Evolutionary conservation across 164 flowering plant genomes (phyloP), one percentile per base, ranked within the genome.

Genomic region (Akebia trifoliata): DNA sequence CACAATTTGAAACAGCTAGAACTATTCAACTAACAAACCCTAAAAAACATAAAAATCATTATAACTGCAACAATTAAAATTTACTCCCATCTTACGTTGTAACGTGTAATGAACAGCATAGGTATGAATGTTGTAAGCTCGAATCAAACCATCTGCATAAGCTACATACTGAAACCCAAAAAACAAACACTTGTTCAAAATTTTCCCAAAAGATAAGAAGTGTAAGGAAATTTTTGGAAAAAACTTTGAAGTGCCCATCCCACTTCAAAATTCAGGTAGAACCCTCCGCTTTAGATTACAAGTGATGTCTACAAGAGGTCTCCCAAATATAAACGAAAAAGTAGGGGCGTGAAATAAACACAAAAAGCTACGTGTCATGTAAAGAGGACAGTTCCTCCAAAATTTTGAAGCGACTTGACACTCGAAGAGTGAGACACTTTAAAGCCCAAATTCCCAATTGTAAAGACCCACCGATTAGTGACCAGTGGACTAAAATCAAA

Each of bases 71-170:
- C n/a, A n/a, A n/a, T 26, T 46, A 11, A 32, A 22, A 8, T 1
- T 26, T 32, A 56, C 17, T 54, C 60, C 46, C 53, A 65, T 74
- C 93, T 90, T 72, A 94, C 99, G 82, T 63, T 94, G 99, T 51
- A 94, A 63, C 35, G 99, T 94, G 72, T 94, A 94, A 60, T 59
- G 83, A 76, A 94, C 93, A 68, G 95, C 96, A 77, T 94, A 94
- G 15, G 95, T 75, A 53, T 94, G 89, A 52, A 94, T 84, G 72
- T 87, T 90, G 80, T 94, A 94, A 39, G 97, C 99, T 66, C 99
- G 81, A 58, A 94, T 85, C 68, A 90, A 61, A 4, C 99, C 99
- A 56, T 94, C 99, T 51, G 92, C 89, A 81, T 94, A 94, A 50
- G 96, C 99, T 48, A 94, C 96, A 81, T 87, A 94, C 99, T 93